Evolutionary conservation across 306 rosid species (phyloP).

Genomic region (Arachis hypogaea): DNA sequence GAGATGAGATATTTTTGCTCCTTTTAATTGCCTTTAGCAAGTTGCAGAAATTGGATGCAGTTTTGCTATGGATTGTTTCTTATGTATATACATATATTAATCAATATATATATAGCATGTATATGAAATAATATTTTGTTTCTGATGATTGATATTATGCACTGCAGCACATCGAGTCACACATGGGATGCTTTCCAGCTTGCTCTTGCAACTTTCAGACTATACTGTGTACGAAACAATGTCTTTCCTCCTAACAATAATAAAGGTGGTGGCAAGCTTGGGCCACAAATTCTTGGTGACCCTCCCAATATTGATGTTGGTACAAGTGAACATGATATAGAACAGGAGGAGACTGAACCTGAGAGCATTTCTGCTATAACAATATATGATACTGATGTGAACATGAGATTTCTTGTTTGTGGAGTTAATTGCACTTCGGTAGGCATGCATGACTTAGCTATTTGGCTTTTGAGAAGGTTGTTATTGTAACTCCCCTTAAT

Average conservation of each 20-base stretch:
- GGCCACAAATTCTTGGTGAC: conserved; percentile 81
- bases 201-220: conserved; percentile 81
- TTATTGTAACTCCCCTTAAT: conserved; percentile 19
- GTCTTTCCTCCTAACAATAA: conserved; percentile 46
- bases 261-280: conserved; percentile 53
- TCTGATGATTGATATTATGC: conserved; percentile 41
- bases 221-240: conserved; percentile 63
- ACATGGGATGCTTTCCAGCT: conserved; percentile 99
- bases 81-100: no score
- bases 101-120: neutral
- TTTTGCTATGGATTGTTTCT: neutral
- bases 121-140: conserved; percentile 7
- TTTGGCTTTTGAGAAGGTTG: conserved; percentile 17
- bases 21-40: conserved; percentile 18
- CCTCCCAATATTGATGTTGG: conserved; percentile 60
- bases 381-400: conserved; percentile 78
- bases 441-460: conserved; percentile 40
- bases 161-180: conserved; percentile 82
- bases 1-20: conserved; percentile 11
- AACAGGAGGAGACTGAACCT: conserved; percentile 65
- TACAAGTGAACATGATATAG: conserved; percentile 58
- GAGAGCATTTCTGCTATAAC: conserved; percentile 67
- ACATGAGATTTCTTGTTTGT: conserved; percentile 81
- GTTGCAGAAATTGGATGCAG: conserved; percentile 15
- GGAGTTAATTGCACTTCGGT: conserved; percentile 74